These are phyloP conservation scores for Purpureocillium lavendulum DNA, from an alignment of 2,329 filamentous ascomycete genomes.

Conservation along the genomic window DNA sequence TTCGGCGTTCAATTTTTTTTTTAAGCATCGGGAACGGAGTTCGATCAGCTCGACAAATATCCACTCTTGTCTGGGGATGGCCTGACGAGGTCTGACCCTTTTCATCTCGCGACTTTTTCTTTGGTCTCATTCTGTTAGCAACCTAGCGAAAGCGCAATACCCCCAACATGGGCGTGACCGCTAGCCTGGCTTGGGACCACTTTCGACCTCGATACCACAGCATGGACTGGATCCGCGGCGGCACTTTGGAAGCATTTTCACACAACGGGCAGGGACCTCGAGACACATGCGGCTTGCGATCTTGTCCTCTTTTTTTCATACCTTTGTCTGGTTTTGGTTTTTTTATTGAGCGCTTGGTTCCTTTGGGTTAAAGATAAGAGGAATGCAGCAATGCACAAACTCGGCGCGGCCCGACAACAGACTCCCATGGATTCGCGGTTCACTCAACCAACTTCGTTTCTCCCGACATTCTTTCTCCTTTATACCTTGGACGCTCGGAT, in stretches of 20 bases:
- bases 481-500: slow-evolving; percentile 14
- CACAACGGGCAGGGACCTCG: slow-evolving; percentile 36
- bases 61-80: slow-evolving; percentile 19
- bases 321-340: slow-evolving; percentile 15
- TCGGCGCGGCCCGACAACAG: slow-evolving; percentile 40
- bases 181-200: slow-evolving; percentile 21
- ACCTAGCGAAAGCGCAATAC: slow-evolving; percentile 32
- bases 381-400: slow-evolving; percentile 57
- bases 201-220: slow-evolving; percentile 34
- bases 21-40: slow-evolving; percentile 35
- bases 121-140: slow-evolving; percentile 29
- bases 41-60: slow-evolving; percentile 27
- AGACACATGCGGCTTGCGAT: slow-evolving; percentile 37
- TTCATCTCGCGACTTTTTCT: slow-evolving; percentile 26
- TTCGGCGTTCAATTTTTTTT: slow-evolving; percentile 34
- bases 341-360: slow-evolving; percentile 18
- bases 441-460: slow-evolving; percentile 10
- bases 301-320: slow-evolving; percentile 17
- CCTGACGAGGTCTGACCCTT: slow-evolving; percentile 5
- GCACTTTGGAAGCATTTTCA: slow-evolving; percentile 43
- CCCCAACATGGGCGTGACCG: neutral
- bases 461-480: slow-evolving; percentile 21
- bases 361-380: slow-evolving; percentile 40
- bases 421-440: slow-evolving; percentile 33
- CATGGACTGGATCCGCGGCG: slow-evolving; percentile 46